phyloP scores from a whole-genome alignment of 768 basidiomycete species.

The Cystofilobasidium bisporidii region DNA sequence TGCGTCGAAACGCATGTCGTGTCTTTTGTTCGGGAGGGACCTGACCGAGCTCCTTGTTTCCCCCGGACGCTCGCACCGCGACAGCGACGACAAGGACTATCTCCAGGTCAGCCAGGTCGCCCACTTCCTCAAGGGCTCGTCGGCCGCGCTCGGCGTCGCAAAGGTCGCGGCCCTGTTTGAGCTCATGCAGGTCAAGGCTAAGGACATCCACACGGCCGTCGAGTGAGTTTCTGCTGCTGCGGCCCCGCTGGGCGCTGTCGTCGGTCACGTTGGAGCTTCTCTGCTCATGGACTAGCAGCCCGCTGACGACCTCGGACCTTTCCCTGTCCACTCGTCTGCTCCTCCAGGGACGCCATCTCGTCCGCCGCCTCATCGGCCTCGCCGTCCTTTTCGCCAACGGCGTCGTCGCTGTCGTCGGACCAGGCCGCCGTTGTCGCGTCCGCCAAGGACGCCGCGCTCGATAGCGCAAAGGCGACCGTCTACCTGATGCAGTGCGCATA shows the following conservation, averaged over 20 bases:
- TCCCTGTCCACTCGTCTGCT: neutral
- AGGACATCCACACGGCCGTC: slow-evolving; percentile 24
- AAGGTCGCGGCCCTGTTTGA: slow-evolving; percentile 46
- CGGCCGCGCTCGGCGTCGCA: slow-evolving; percentile 77
- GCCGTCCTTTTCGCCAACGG: slow-evolving; percentile 17
- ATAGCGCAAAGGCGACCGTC: neutral
- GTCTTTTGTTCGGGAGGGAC: too few species aligned
- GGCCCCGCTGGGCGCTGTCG: too few species aligned
- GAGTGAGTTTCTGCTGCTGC: slow-evolving; percentile 6
- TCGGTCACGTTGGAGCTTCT: too few species aligned
- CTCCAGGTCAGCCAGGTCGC: slow-evolving; percentile 60
- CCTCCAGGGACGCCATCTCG: neutral
- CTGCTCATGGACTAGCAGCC: too few species aligned
- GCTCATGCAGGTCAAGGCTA: slow-evolving; percentile 24
- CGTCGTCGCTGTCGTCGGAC: slow-evolving; percentile 6
- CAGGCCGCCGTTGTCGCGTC: slow-evolving; percentile 8
- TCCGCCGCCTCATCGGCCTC: slow-evolving; percentile 8
- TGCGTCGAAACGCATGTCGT: too few species aligned
- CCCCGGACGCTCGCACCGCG: too few species aligned
- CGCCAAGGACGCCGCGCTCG: slow-evolving; percentile 15
- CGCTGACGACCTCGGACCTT: neutral
- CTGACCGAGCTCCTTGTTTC: too few species aligned
- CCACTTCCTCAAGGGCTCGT: slow-evolving; percentile 95
- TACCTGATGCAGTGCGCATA: slow-evolving; percentile 18
- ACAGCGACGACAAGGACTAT: slow-evolving; percentile 55